phyloP scores from a whole-genome alignment of 2,329 filamentous ascomycete species.

The Tolypocladium ophioglossoides region DNA sequence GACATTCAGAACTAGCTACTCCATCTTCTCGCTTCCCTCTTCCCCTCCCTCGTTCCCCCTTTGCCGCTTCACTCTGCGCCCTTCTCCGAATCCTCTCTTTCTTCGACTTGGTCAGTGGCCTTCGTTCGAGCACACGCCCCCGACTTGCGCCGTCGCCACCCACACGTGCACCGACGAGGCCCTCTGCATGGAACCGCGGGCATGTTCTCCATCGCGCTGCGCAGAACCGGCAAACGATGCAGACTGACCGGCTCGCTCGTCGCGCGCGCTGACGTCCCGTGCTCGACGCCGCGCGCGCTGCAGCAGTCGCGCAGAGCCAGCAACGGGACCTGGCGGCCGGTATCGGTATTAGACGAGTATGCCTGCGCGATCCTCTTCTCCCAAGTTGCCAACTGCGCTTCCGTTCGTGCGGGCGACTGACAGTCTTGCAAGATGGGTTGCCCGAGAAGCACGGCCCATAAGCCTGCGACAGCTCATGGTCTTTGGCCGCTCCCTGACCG shows the following conservation, averaged over 20 bases:
- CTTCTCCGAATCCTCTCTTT: neutral
- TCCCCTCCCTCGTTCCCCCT: neutral
- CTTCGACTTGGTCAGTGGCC: neutral
- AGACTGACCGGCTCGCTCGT: constrained; percentile 15
- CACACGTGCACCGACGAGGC: neutral
- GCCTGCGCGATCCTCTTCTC: constrained; percentile 12
- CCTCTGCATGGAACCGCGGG: constrained; percentile 26
- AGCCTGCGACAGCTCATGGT: constrained; percentile 94
- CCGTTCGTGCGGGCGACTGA: constrained; percentile 2
- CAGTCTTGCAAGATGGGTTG: constrained; percentile 65
- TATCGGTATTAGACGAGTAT: constrained; percentile 55
- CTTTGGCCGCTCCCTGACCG: constrained; percentile 87
- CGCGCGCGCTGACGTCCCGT: neutral
- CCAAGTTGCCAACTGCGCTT: constrained; percentile 9
- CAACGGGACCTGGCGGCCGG: constrained; percentile 46
- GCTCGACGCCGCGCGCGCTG: neutral
- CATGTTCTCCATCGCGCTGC: constrained; percentile 36
- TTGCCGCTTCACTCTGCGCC: neutral
- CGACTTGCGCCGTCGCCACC: neutral
- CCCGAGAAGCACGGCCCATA: constrained; percentile 86
- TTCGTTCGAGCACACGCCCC: neutral
- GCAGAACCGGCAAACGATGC: constrained; percentile 31
- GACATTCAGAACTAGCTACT: neutral
- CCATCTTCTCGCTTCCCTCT: neutral
- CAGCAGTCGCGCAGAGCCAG: constrained; percentile 10